Base-by-base conservation (phyloP, 805 yeast genomes). In the Jamesozyma lodderae region DNA sequence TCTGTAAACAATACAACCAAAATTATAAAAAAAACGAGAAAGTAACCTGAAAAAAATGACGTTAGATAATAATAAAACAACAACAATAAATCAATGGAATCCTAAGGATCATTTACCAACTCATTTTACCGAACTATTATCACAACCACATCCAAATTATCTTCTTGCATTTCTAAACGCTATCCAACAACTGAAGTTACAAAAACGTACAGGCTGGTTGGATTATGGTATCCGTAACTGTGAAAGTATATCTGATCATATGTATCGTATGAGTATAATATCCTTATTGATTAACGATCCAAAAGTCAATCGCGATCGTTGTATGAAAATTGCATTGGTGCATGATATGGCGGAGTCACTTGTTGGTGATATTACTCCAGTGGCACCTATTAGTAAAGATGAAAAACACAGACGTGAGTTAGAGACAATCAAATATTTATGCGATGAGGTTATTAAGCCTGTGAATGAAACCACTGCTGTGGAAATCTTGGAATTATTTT, bases 261-360 rank as follows among this genome's bases (percentile, higher is more conserved):
- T 88, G 95, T 88, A 90, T 57, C 70, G 98, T 41, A 88, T 90
- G 96, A 77, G 86, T 4, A 66, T 88, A 16, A 75, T 86, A 31
- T 69, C 90, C 17, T 75, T 87, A 81, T 60, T 86, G 18, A 70
- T 85, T 31, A 61, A 64, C 21, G 62, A 70, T 36, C 59, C 61
- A n/a, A 60, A 66, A 2, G 67, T 82, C 23, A 77, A 83, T 59
- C 66, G 73, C 19, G 70, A 73, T 42, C 75, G 75, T 49, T 86
- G 96, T 66, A 81, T 79, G 35, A 81, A 82, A 61, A 87, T 90
- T 38, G 87, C 96, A 1, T 66, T 87, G 29, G 78, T 87, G 23
- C 98, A 90, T 66, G 98, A 90, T 60, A 82, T 90, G 51, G 96
- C 97, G 9, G 98, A 90, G 67, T 61, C 88, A 4, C 65, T 90